phyloP scores from a whole-genome alignment of 257 asterid genomes.

The Verbascum thapsus region DNA sequence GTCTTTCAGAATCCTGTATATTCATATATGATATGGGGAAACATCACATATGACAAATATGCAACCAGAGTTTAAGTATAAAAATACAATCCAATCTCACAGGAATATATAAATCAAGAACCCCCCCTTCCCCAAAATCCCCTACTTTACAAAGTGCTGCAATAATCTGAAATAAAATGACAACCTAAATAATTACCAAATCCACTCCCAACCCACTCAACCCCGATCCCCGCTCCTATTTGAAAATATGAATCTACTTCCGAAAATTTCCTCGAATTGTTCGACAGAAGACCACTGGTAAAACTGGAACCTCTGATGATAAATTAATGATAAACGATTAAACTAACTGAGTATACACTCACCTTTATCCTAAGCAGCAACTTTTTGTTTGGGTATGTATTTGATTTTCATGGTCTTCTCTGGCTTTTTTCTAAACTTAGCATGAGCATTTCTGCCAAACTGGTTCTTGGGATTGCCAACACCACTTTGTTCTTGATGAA shows the following conservation, averaged over 20 bases:
- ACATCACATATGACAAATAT: constrained; percentile 3
- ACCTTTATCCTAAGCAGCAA: constrained; percentile 41
- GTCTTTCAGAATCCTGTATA: constrained; percentile 6
- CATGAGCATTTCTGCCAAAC: constrained; percentile 34
- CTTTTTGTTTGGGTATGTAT: constrained; percentile 66
- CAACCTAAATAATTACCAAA: constrained; percentile 13
- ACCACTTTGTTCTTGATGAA: constrained; percentile 24
- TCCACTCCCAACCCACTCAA: neutral
- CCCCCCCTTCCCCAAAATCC: constrained; percentile 17
- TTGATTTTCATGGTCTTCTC: constrained; percentile 50
- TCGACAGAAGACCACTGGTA: constrained; percentile 53
- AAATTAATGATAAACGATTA: constrained; percentile 28
- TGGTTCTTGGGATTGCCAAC: constrained; percentile 35
- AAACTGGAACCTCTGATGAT: constrained; percentile 56
- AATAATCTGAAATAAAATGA: constrained; percentile 15
- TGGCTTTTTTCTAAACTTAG: constrained; percentile 41
- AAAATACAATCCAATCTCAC: constrained; percentile 24
- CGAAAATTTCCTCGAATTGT: constrained; percentile 35
- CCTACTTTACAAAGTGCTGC: constrained; percentile 25
- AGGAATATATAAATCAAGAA: constrained; percentile 27
- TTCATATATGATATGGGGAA: constrained; percentile 21
- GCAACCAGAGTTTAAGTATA: neutral
- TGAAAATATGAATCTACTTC: constrained; percentile 23
- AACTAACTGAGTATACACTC: constrained; percentile 40
- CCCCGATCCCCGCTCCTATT: constrained; percentile 1